Conservation (phyloP, 768 basidiomycete species). For the Phanerodontia chrysosporium region DNA sequence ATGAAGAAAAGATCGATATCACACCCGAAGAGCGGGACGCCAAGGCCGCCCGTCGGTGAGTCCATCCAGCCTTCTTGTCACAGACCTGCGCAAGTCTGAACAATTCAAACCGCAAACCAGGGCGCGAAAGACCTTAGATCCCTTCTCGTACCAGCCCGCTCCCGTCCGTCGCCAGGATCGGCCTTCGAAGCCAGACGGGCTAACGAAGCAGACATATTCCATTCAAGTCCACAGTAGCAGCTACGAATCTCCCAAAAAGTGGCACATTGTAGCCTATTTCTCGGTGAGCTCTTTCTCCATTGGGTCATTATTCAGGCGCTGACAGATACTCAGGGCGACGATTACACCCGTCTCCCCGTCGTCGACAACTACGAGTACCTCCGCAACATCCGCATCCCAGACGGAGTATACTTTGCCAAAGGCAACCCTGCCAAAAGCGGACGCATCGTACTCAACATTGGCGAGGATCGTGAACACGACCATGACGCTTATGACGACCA, state of each 20-base stretch:
- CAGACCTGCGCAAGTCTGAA: background rate
- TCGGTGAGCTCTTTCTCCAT: constrained; percentile 41
- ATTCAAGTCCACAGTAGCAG: constrained; percentile 67
- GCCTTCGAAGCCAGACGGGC: constrained; percentile 73
- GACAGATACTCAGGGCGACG: constrained; percentile 47
- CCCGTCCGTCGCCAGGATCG: constrained; percentile 70
- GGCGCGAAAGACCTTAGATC: constrained; percentile 58
- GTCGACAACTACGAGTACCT: constrained; percentile 75
- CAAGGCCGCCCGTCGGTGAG: constrained; percentile 73
- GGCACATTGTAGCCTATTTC: constrained; percentile 85
- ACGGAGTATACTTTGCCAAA: constrained; percentile 72
- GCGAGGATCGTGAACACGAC: constrained; percentile 21
- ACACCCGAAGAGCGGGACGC: constrained; percentile 76
- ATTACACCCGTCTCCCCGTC: constrained; percentile 66
- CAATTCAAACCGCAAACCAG: constrained; percentile 27
- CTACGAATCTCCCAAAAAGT: constrained; percentile 57
- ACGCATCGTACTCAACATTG: constrained; percentile 20
- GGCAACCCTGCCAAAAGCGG: constrained; percentile 25
- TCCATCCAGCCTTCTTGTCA: background rate
- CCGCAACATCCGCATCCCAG: constrained; percentile 60
- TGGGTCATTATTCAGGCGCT: background rate
- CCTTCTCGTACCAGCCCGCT: constrained; percentile 50
- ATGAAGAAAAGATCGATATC: constrained; percentile 79
- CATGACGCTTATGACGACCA: constrained; percentile 17
- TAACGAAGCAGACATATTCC: constrained; percentile 84